Conservation (phyloP, 1,139 yeast genomes). For the Sugiyamaella pinicola region DNA sequence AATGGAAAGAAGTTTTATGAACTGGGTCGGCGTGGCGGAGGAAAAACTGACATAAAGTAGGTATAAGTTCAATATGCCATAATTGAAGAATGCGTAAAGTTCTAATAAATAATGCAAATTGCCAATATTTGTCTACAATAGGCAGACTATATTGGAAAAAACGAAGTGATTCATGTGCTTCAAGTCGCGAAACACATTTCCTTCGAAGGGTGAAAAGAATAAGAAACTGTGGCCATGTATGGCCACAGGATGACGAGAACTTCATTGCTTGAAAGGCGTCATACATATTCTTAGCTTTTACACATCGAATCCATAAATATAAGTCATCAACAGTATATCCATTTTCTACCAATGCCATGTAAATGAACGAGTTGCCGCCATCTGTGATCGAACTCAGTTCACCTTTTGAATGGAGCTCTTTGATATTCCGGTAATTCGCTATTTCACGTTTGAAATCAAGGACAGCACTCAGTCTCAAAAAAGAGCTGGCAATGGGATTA, state of each 20-base stretch:
- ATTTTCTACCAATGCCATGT: slow-evolving; percentile 20
- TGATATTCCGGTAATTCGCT: slow-evolving; percentile 5
- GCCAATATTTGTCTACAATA: slow-evolving; percentile 24
- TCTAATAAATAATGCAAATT: slow-evolving; percentile 33
- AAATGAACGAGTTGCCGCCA: slow-evolving; percentile 13
- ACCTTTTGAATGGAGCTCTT: neutral
- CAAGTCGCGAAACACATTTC: slow-evolving; percentile 30
- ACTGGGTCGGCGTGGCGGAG: slow-evolving; percentile 25
- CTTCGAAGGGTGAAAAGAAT: slow-evolving; percentile 37
- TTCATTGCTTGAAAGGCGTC: slow-evolving; percentile 33
- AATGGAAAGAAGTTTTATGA: slow-evolving; percentile 21
- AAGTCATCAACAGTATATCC: slow-evolving; percentile 29
- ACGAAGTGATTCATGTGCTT: slow-evolving; percentile 34
- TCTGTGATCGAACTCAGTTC: neutral
- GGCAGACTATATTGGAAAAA: slow-evolving; percentile 27
- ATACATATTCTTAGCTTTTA: slow-evolving; percentile 26
- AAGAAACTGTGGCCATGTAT: slow-evolving; percentile 39
- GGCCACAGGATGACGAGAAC: slow-evolving; percentile 12
- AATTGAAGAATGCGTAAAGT: slow-evolving; percentile 30
- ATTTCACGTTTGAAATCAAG: slow-evolving; percentile 4
- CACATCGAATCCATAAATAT: slow-evolving; percentile 32
- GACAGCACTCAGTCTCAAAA: neutral
- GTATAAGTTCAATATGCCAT: slow-evolving; percentile 36
- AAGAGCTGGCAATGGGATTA: neutral
- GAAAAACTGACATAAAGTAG: slow-evolving; percentile 35